Conservation (phyloP, 139 green algal genomes). For the Coelastrella sp. region DNA sequence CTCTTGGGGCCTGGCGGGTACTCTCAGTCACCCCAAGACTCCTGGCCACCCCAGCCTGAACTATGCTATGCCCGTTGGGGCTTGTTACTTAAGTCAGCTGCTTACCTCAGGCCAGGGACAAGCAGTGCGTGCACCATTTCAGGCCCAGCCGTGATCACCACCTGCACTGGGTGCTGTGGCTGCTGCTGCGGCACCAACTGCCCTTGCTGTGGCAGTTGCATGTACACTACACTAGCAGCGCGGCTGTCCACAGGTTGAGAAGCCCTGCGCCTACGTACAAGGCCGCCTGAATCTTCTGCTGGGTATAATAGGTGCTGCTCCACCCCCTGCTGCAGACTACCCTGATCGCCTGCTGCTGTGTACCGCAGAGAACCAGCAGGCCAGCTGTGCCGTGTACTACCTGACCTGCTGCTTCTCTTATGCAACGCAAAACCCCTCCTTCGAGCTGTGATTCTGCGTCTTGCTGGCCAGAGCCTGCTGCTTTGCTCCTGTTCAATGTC, state of each 20-base stretch:
- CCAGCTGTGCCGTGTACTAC: background rate
- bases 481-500: too few species aligned
- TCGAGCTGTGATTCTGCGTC: too few species aligned
- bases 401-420: background rate
- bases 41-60: too few species aligned
- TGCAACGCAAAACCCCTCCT: background rate
- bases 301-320: background rate
- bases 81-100: too few species aligned
- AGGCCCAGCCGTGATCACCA: constrained; percentile 11
- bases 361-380: background rate
- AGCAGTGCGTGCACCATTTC: constrained; percentile 9
- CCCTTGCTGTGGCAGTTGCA: background rate
- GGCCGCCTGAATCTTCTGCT: background rate
- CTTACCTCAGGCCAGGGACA: constrained; percentile 10
- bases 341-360: background rate
- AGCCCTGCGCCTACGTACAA: too few species aligned
- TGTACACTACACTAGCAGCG: background rate
- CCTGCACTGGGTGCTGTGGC: constrained; percentile 21
- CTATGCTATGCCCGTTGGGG: too few species aligned
- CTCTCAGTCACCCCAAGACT: too few species aligned
- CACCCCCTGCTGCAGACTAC: background rate
- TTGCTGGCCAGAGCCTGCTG: too few species aligned
- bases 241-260: too few species aligned
- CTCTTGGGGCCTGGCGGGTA: too few species aligned
- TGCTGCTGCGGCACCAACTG: too few species aligned